These are phyloP conservation scores for Martiniozyma abietophila DNA, from an alignment of 805 yeast species.

Conservation along the genomic window DNA sequence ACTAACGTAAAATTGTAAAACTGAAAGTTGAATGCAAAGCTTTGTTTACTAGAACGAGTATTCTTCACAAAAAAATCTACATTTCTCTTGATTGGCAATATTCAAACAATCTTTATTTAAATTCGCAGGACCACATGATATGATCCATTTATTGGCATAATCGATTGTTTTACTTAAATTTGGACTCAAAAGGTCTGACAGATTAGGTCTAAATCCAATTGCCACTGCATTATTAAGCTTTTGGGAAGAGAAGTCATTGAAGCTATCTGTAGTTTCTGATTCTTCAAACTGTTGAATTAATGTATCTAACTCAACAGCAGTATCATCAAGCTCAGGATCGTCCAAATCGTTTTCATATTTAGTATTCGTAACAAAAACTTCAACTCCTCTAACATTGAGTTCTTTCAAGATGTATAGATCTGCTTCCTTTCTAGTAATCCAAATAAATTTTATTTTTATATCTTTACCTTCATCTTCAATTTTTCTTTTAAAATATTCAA, in stretches of 20 bases:
- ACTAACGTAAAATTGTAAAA: too few relatives aligned
- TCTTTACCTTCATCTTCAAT: conserved; percentile 18
- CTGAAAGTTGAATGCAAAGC: not conserved
- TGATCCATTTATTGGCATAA: conserved; percentile 37
- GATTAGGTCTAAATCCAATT: conserved; percentile 35
- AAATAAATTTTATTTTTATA: conserved; percentile 33
- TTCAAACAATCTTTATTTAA: conserved; percentile 32
- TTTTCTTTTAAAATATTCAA: conserved; percentile 29
- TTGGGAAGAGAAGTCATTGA: too few relatives aligned
- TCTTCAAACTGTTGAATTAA: conserved; percentile 10
- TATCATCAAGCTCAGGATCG: conserved; percentile 6
- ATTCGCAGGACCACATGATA: conserved; percentile 50
- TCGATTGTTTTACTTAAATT: conserved; percentile 24
- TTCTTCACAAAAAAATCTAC: conserved; percentile 35
- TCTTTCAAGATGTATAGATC: conserved; percentile 41
- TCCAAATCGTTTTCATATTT: conserved; percentile 2
- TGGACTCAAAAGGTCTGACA: conserved; percentile 25
- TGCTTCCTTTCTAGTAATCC: conserved; percentile 41
- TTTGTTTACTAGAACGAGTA: conserved; percentile 28
- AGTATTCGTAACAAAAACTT: conserved; percentile 30
- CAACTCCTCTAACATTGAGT: conserved; percentile 27
- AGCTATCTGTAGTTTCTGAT: conserved; percentile 4
- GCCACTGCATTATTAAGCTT: conserved; percentile 15
- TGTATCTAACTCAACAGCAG: conserved; percentile 22
- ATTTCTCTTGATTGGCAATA: conserved; percentile 30